phyloP scores from a whole-genome alignment of 768 basidiomycete species.

The Aureoboletus auriporus region DNA sequence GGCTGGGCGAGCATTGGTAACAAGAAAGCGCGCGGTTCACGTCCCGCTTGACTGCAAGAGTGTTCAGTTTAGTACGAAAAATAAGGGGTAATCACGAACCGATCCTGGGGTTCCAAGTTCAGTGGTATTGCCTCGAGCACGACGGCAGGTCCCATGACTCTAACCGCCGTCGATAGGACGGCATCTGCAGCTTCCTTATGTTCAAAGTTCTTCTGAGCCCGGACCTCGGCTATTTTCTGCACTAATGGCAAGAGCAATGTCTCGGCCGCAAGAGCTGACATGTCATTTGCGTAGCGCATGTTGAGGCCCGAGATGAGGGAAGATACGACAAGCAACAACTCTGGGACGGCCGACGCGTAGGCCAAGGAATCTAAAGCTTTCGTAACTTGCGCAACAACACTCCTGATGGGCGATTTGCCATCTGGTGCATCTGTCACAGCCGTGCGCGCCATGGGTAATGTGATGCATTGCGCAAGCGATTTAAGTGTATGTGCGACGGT shows the following conservation, averaged over 20 bases:
- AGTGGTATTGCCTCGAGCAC: conserved; percentile 74
- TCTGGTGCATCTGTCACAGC: conserved; percentile 46
- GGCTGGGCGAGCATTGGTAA: conserved; percentile 81
- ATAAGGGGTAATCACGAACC: conserved; percentile 43
- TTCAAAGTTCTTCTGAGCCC: conserved; percentile 81
- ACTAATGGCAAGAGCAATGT: conserved; percentile 66
- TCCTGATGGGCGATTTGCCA: conserved; percentile 52
- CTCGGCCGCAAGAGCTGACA: conserved; percentile 60
- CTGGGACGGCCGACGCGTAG: conserved; percentile 73
- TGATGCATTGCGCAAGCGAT: conserved; percentile 66
- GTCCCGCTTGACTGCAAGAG: conserved; percentile 55
- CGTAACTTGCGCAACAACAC: conserved; percentile 58
- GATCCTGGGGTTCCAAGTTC: conserved; percentile 76
- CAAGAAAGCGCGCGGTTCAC: conserved; percentile 86
- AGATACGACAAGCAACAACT: conserved; percentile 69
- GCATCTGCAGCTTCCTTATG: conserved; percentile 84
- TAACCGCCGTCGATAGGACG: conserved; percentile 76
- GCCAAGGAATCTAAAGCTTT: conserved; percentile 70
- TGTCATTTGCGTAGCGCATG: conserved; percentile 39
- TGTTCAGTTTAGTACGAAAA: conserved; percentile 2
- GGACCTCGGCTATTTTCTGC: conserved; percentile 64
- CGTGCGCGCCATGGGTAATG: conserved; percentile 51
- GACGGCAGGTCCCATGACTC: conserved; percentile 79
- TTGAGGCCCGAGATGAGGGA: conserved; percentile 64
- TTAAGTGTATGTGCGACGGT: conserved; percentile 61